Percentiles rank a stretch among this genome's conserved stretches.
phyloP scores from a whole-genome alignment of 129 eudicot genomes.

The Centrapalus pauciflorus region DNA sequence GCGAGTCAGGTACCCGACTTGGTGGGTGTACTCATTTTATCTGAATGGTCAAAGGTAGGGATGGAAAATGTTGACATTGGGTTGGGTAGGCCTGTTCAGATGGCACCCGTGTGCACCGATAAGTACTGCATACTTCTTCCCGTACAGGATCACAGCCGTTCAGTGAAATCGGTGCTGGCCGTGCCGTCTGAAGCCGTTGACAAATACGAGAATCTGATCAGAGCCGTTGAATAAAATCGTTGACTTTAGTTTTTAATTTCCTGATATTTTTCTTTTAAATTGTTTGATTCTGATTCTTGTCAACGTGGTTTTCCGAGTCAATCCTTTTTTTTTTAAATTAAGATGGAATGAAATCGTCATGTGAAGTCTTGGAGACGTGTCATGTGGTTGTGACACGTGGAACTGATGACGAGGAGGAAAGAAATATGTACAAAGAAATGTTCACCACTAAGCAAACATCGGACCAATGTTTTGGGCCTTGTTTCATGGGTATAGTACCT shows the following conservation, averaged over 20 bases:
- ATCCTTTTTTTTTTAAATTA: constrained; percentile 1
- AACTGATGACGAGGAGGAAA: constrained; percentile 13
- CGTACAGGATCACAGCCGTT: constrained; percentile 33
- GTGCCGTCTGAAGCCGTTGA: constrained; percentile 60
- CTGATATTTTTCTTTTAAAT: neutral
- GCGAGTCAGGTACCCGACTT: constrained; percentile 45
- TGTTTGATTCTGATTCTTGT: constrained; percentile 16
- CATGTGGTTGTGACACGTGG: constrained; percentile 20
- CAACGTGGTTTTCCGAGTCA: constrained; percentile 23
- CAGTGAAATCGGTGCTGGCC: constrained; percentile 58
- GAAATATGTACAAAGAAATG: constrained; percentile 29
- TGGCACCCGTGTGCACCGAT: constrained; percentile 65
- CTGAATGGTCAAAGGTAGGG: constrained; percentile 81
- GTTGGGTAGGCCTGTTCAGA: constrained; percentile 58
- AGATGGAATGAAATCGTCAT: constrained; percentile 17
- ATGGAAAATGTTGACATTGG: constrained; percentile 71
- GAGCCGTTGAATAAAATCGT: constrained; percentile 18
- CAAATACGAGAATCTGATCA: constrained; percentile 39
- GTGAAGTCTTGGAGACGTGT: constrained; percentile 13
- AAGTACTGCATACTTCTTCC: constrained; percentile 68
- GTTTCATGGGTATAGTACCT: constrained; percentile 21
- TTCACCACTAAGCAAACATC: constrained; percentile 26
- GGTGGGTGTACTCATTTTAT: constrained; percentile 64
- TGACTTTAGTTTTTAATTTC: constrained; percentile 10
- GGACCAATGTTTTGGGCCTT: constrained; percentile 20